Conservation (phyloP, 164 flowering plant genomes). For the Aristolochia californica region DNA sequence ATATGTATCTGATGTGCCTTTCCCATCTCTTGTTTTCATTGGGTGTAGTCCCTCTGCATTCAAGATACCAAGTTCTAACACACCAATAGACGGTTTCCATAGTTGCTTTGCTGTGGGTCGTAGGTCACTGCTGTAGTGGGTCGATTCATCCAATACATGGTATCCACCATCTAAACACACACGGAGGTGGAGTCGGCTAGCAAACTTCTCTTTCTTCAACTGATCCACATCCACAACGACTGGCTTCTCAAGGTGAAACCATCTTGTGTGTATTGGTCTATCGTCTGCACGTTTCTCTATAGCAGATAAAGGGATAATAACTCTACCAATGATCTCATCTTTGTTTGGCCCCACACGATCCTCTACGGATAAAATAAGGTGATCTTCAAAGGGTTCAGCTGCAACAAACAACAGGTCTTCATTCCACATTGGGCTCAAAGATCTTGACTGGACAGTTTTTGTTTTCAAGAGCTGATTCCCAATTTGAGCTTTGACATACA, state of each 20-base stretch:
- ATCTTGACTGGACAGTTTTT: constrained; percentile 50
- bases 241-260: constrained; percentile 81
- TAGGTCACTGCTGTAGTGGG: constrained; percentile 86
- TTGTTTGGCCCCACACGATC: constrained; percentile 79
- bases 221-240: constrained; percentile 63
- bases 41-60: constrained; percentile 73
- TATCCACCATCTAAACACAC: constrained; percentile 91
- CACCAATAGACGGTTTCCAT: constrained; percentile 73
- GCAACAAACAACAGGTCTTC: constrained; percentile 83
- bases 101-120: constrained; percentile 89
- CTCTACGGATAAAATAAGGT: constrained; percentile 61
- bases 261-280: constrained; percentile 55
- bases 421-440: constrained; percentile 65
- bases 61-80: constrained; percentile 73
- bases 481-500: constrained; percentile 62
- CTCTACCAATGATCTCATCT: constrained; percentile 83
- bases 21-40: constrained; percentile 75
- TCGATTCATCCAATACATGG: constrained; percentile 90
- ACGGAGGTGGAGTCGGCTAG: constrained; percentile 64
- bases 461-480: constrained; percentile 76
- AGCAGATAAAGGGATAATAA: constrained; percentile 42
- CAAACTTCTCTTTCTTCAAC: constrained; percentile 70
- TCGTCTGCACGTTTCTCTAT: constrained; percentile 86
- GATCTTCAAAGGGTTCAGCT: constrained; percentile 94
- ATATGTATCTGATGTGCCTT: constrained; percentile 74